These are phyloP conservation scores for Fusarium nisikadoi DNA, from an alignment of 2,329 filamentous ascomycete species.

Conservation along the genomic window DNA sequence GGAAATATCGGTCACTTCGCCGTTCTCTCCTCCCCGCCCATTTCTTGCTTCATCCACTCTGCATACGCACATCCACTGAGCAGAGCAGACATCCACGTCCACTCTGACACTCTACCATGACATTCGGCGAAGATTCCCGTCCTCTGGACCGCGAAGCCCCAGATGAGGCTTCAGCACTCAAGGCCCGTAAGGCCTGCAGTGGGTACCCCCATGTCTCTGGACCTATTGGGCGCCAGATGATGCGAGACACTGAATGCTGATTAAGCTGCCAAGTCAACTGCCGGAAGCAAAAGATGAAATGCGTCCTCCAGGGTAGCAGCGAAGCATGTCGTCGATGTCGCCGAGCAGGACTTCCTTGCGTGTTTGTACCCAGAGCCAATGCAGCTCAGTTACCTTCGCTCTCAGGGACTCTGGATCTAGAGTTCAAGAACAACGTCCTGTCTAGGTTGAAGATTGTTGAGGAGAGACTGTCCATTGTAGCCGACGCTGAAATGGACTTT, in stretches of 20 bases:
- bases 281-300: slow-evolving; percentile 26
- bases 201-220: background rate
- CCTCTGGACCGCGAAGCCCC: background rate
- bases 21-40: slow-evolving; percentile 5
- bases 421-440: slow-evolving; percentile 8
- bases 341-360: slow-evolving; percentile 13
- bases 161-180: slow-evolving; percentile 12
- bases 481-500: background rate
- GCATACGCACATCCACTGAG: slow-evolving; percentile 1
- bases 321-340: slow-evolving; percentile 19
- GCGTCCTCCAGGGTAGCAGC: slow-evolving; percentile 16
- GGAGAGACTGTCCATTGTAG: background rate
- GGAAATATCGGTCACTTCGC: slow-evolving; percentile 23
- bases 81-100: background rate
- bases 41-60: slow-evolving; percentile 14
- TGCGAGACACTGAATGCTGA: background rate
- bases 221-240: background rate
- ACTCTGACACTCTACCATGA: background rate
- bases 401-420: slow-evolving; percentile 8
- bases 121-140: slow-evolving; percentile 19
- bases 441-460: background rate
- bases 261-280: slow-evolving; percentile 10
- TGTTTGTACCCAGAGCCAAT: slow-evolving; percentile 16
- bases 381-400: slow-evolving; percentile 5
- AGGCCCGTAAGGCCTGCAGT: slow-evolving; percentile 23